Base-by-base conservation (phyloP, 768 basidiomycete species). In the Phylloporus sp. region DNA sequence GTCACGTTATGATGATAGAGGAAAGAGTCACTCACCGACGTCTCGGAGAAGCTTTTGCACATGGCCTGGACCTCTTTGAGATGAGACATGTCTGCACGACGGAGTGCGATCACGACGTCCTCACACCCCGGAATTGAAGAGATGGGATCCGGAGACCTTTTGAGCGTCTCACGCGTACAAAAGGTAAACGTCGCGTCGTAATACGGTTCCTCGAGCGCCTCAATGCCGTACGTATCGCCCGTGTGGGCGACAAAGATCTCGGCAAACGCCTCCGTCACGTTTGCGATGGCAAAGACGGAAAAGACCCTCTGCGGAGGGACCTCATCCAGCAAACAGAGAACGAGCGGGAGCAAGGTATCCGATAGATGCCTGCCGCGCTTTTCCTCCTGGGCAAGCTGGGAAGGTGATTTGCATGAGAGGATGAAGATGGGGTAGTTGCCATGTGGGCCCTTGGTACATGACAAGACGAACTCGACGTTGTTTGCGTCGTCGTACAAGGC, bases 241-340 rank as follows among this genome's bases (percentile, higher is more conserved):
- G 38, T n/a, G 51, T 35, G 18, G 66, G 65, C 84, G 79, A 46
- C 50, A 28, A 61, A 87, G 9, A 69, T 48, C 5, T 61, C 50
- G 2, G 72, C 69, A 54, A 89, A 84, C 6, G 53, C 49, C 9
- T 48, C 37, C 0, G 78, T 59, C n/a, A 86, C 64, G 10, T 58
- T 53, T 3, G 78, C 70, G 7, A 73, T 69, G 4, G 81, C 77
- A 48, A 86, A 90, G 14, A 87, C 70, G 2, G 87, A 86, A 60
- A 81, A 89, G 0, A 59, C 46, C 21, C 57, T 39, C 17, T 38
- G 10, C 0, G 59, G 21, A 29, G 32, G 44, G 29, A 59, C 51
- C 17, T 48, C 27, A 7, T 58, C 3, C 5, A 61, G 36, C 11
- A 59, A 26, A 14, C 59, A 28, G 3, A 5, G 24, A 36, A 58